A percentile compares a stretch with the other conserved stretches of the same genome.
Conservation (phyloP, 2,329 filamentous ascomycete genomes). For the Malbranchea zuffiana region DNA sequence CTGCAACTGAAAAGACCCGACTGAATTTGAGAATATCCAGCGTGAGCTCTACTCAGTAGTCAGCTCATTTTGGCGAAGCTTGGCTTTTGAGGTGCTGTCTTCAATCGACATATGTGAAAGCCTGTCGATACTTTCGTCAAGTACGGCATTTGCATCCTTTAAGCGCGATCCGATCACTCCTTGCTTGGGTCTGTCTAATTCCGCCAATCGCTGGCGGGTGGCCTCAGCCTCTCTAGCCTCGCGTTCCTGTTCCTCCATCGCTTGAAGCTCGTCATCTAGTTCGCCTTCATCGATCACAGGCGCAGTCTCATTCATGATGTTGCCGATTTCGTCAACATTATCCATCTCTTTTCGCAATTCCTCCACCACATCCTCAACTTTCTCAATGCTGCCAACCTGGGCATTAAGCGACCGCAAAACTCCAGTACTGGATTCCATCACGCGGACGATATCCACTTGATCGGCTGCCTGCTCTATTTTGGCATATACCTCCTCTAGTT, state of each 20-base stretch:
- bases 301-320: constrained; percentile 57
- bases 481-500: constrained; percentile 73
- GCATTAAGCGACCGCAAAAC: constrained; percentile 64
- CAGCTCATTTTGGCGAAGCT: no score
- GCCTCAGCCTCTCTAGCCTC: constrained; percentile 41
- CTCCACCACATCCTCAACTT: constrained; percentile 65
- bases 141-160: constrained; percentile 18
- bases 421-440: constrained; percentile 67
- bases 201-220: constrained; percentile 41
- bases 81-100: no score
- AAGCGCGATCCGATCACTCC: no score
- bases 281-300: constrained; percentile 62
- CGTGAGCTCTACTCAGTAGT: no score
- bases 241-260: constrained; percentile 52
- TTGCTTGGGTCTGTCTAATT: constrained; percentile 35
- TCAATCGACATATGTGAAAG: constrained; percentile 34
- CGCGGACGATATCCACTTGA: constrained; percentile 69
- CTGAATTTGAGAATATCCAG: no score
- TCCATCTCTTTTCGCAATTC: constrained; percentile 67
- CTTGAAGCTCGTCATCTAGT: constrained; percentile 77
- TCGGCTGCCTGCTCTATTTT: constrained; percentile 77
- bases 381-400: constrained; percentile 64
- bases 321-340: constrained; percentile 70
- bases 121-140: constrained; percentile 31
- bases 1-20: no score